Evolutionary conservation across 306 rosid species (phyloP).

Genomic region (Cicer cuneatum): DNA sequence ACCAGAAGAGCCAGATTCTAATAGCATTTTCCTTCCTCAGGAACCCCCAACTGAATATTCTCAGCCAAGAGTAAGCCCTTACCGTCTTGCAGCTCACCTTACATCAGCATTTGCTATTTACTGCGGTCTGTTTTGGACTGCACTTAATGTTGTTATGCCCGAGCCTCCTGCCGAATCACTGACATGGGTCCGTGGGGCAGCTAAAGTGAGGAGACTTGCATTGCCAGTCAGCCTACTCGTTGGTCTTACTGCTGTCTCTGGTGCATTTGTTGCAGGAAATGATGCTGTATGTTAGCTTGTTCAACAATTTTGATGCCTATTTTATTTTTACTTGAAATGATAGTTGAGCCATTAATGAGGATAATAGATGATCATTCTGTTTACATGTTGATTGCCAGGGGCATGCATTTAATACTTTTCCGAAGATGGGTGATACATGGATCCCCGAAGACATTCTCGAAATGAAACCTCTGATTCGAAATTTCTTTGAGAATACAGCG

Average conservation of each 20-base stretch:
- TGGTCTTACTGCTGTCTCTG: constrained; percentile 85
- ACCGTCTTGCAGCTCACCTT: constrained; percentile 96
- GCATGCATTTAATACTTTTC: constrained; percentile 85
- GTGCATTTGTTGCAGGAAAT: constrained; percentile 96
- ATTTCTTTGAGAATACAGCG: constrained; percentile 88
- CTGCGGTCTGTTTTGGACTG: constrained; percentile 90
- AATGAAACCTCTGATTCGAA: constrained; percentile 80
- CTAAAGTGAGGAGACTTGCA: constrained; percentile 78
- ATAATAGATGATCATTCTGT: constrained; percentile 24
- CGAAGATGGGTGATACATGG: constrained; percentile 91
- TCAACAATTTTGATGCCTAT: constrained; percentile 20
- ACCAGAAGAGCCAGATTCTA: constrained; percentile 8
- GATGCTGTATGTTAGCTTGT: constrained; percentile 71
- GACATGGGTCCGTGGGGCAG: constrained; percentile 84
- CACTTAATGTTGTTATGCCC: constrained; percentile 88
- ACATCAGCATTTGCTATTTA: constrained; percentile 94
- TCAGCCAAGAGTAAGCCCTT: constrained; percentile 96
- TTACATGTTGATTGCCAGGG: constrained; percentile 60
- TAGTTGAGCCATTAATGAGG: constrained; percentile 20
- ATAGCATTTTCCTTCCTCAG: constrained; percentile 51
- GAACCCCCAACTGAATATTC: constrained; percentile 85
- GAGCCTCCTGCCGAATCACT: constrained; percentile 88
- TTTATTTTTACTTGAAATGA: constrained; percentile 27
- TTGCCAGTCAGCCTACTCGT: constrained; percentile 80
- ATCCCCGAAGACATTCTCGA: constrained; percentile 73